Conservation (phyloP, 352 stramenopile genomes). For the Pythium rishiriense region DNA sequence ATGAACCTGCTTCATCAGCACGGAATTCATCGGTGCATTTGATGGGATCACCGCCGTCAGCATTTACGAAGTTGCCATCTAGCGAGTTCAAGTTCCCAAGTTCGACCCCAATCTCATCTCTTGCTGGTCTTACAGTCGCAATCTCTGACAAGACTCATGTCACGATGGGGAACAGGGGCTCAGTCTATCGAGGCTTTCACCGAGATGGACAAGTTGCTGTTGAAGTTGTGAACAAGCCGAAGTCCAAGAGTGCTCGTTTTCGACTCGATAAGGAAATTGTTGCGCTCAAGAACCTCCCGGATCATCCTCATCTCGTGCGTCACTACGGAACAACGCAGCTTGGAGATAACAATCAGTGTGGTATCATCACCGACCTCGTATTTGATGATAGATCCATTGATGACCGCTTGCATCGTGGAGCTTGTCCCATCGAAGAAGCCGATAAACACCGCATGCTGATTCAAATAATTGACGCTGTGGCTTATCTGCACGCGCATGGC, state of each 20-base stretch:
- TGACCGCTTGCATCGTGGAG: neutral
- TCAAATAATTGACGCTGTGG: constrained; percentile 5
- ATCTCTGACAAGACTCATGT: neutral
- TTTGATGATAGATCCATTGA: neutral
- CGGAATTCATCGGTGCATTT: too few relatives aligned
- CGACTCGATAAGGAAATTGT: neutral
- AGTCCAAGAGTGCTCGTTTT: neutral
- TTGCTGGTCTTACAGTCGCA: neutral
- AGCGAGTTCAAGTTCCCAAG: neutral
- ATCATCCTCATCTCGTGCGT: constrained; percentile 4
- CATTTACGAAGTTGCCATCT: neutral
- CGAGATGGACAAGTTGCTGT: neutral
- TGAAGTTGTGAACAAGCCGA: constrained; percentile 1
- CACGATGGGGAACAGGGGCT: neutral
- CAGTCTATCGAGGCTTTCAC: neutral
- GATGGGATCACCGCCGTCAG: neutral
- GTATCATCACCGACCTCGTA: neutral
- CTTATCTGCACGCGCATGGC: neutral
- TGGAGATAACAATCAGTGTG: neutral
- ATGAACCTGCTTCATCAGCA: too few relatives aligned
- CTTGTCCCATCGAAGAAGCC: neutral
- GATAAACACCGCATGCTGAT: constrained; percentile 5
- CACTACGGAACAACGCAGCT: neutral
- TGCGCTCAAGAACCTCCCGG: neutral
- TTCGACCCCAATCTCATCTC: neutral